phyloP scores from a whole-genome alignment of 108 stramenopile species.

The Stephanodiscus triporus region DNA sequence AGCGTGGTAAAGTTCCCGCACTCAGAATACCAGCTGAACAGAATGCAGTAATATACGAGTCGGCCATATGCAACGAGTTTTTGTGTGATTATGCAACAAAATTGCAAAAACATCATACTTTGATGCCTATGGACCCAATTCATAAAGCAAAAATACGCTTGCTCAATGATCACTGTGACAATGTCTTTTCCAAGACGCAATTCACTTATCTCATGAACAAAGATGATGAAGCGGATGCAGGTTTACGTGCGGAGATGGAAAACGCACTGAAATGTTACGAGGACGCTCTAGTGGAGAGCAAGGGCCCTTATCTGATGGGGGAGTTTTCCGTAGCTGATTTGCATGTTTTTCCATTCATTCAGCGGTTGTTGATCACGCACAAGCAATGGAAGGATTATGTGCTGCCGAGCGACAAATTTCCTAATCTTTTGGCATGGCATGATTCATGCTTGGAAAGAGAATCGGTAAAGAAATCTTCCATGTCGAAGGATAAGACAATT shows the following conservation, averaged over 20 bases:
- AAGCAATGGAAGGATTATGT: slow-evolving; percentile 54
- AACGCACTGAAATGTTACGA: slow-evolving; percentile 35
- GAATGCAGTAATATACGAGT: slow-evolving; percentile 49
- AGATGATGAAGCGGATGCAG: slow-evolving; percentile 30
- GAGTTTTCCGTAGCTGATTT: slow-evolving; percentile 52
- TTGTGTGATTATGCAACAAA: slow-evolving; percentile 48
- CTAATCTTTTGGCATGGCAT: slow-evolving; percentile 39
- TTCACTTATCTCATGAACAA: slow-evolving; percentile 58
- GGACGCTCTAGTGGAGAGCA: slow-evolving; percentile 25
- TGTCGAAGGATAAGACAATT: slow-evolving; percentile 44
- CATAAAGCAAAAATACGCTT: slow-evolving; percentile 45
- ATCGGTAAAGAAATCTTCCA: slow-evolving; percentile 48
- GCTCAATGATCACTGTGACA: slow-evolving; percentile 56
- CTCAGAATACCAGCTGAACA: slow-evolving; percentile 35
- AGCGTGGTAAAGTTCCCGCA: slow-evolving; percentile 55
- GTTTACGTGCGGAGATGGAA: slow-evolving; percentile 32
- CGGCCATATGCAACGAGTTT: slow-evolving; percentile 58
- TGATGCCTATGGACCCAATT: slow-evolving; percentile 37
- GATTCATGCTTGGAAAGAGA: slow-evolving; percentile 42
- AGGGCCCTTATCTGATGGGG: slow-evolving; percentile 48
- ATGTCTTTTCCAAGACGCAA: slow-evolving; percentile 38
- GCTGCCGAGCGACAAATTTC: slow-evolving; percentile 45
- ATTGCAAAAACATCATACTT: slow-evolving; percentile 23
- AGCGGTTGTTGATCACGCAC: slow-evolving; percentile 37
- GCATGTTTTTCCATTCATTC: slow-evolving; percentile 56